A percentile compares a stretch with the other conserved stretches of the same genome.
These are phyloP conservation scores for Vachellia collinsii DNA, from an alignment of 306 rosid genomes.

Conservation along the genomic window DNA sequence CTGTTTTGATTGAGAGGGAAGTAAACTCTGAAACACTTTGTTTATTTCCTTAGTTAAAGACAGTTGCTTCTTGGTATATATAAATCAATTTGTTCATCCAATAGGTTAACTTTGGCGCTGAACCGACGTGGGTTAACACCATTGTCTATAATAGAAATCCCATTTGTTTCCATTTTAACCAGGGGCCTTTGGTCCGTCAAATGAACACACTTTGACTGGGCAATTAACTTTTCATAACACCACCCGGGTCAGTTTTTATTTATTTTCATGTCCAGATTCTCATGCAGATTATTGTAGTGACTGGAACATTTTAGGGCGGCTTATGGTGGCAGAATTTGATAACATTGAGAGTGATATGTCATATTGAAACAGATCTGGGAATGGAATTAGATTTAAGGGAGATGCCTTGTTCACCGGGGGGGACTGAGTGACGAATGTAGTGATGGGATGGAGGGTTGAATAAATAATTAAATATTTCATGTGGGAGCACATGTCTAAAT, in stretches of 20 bases:
- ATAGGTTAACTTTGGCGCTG: conserved; percentile 16
- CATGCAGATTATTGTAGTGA: background rate
- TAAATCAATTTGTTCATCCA: conserved; percentile 27
- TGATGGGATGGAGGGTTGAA: background rate
- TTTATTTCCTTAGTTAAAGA: conserved; percentile 30
- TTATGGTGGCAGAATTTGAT: background rate
- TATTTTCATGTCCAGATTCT: background rate
- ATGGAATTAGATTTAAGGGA: background rate
- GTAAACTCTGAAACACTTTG: conserved; percentile 32
- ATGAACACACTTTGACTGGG: background rate
- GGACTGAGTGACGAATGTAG: background rate
- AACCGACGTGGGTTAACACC: conserved; percentile 33
- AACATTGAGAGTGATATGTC: background rate
- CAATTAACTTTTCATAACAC: background rate
- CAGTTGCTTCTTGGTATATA: conserved; percentile 36
- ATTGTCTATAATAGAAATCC: conserved; percentile 36
- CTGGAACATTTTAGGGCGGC: conserved; percentile 3
- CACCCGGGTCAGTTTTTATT: background rate
- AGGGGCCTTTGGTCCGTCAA: conserved; percentile 1
- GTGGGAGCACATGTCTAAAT: background rate
- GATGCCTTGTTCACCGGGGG: background rate
- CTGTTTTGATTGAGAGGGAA: conserved; percentile 44
- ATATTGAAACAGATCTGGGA: background rate
- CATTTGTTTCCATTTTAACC: conserved; percentile 17
- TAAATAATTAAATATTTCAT: conserved; percentile 8